Evolutionary conservation across 2,329 filamentous ascomycete genomes (phyloP).

Genomic region (Aspergillus pseudotamarii): DNA sequence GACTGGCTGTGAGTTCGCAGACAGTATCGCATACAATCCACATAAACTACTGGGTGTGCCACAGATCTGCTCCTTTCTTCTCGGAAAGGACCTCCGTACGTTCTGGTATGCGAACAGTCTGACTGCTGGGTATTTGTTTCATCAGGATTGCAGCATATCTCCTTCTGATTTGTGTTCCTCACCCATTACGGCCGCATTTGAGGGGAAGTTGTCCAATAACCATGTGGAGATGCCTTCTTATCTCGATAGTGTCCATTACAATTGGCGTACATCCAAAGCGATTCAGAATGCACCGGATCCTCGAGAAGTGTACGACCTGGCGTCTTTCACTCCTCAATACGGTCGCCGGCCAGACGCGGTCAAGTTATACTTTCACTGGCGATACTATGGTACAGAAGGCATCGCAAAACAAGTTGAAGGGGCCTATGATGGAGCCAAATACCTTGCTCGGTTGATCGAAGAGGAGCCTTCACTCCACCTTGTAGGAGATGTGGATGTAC

Average conservation of each 20-base stretch:
- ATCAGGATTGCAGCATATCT: neutral
- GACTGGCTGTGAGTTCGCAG: neutral
- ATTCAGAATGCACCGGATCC: neutral
- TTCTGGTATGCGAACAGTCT: conserved; percentile 5
- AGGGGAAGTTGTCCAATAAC: neutral
- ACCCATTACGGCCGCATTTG: neutral
- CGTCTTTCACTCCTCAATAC: conserved; percentile 3
- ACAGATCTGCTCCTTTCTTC: conserved; percentile 2
- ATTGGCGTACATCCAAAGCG: neutral
- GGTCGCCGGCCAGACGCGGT: conserved; percentile 1
- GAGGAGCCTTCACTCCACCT: neutral
- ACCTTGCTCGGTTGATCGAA: neutral
- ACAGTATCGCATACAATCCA: conserved; percentile 1
- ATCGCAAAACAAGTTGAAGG: neutral
- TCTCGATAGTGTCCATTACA: neutral
- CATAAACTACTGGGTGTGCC: conserved; percentile 2
- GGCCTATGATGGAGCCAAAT: neutral
- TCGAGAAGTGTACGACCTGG: neutral
- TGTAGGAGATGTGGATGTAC: neutral
- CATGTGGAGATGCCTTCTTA: neutral
- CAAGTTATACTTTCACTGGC: conserved; percentile 3
- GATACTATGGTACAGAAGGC: neutral
- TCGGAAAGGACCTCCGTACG: neutral
- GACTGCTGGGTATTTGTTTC: conserved; percentile 3
- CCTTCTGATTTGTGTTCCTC: neutral